Evolutionary conservation across 75 land plant species (phyloP), one percentile per base, ranked within the genome.

Genomic region (Pseudotsuga menziesii): DNA sequence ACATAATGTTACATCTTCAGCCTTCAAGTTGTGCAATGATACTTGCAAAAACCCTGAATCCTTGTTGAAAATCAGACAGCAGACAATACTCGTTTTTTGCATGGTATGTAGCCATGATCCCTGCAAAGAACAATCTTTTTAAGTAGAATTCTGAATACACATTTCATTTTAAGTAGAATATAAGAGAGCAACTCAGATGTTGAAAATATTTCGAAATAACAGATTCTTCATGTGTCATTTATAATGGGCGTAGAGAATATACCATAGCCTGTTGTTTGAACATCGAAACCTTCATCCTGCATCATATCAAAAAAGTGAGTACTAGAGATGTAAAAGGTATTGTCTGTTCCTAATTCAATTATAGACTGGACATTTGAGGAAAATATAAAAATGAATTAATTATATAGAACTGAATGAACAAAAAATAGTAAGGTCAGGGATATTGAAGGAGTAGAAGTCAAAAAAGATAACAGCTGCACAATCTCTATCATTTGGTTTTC

Each of bases 231-330:
- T 32, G 14, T 14, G 19, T 61, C 32, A 55, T 55, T 58, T n/a
- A 22, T 27, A 74, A 54, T 54, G 59, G 20, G 29, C 72, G 22
- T 22, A 22, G 26, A 74, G 70, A 32, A 66, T 88, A 64, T 89
- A 93, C 98, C 98, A 78, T 95, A 93, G 77, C 96, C 98, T 55
- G 86, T 76, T 60, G 96, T 93, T 76, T 95, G 98, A 57, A 95
- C 96, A 91, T 95, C 98, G 79, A 92, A 95, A 7, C 98, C 96
- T 80, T 92, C 98, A 75, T 92, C 98, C 98, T 95, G 76, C 41
- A 70, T 64, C 48, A 69, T 2, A 20, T n/a, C 72, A 19, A 27
- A 25, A 72, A 73, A 55, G 11, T 16, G n/a, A 56, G n/a, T 23
- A 44, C 23, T 2, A 67, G 72, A 39, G 39, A n/a, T 36, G 8